Conservation (phyloP, 2,329 filamentous ascomycete species). For the Stylonectria norvegica region DNA sequence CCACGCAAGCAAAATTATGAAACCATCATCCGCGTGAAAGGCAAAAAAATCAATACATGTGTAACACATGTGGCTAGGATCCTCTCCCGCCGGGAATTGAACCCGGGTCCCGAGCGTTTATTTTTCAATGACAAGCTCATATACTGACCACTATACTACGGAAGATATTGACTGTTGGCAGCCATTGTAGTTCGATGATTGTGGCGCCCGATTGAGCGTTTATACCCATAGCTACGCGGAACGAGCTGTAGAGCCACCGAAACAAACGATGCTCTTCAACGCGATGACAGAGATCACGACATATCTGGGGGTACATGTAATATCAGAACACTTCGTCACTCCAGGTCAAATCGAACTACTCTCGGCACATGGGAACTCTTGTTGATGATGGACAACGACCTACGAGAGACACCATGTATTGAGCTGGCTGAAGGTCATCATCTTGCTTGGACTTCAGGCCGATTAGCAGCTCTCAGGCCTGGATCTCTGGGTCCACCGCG, state of each 20-base stretch:
- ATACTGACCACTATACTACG: conserved; percentile 3
- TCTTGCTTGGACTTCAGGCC: conserved; percentile 1
- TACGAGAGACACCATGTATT: conserved; percentile 1
- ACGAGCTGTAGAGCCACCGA: no score
- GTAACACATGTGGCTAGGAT: no score
- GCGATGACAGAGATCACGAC: conserved; percentile 1
- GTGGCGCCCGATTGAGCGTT: no score
- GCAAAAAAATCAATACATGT: no score
- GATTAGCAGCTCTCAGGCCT: neutral
- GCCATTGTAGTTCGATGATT: neutral
- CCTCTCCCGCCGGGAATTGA: no score
- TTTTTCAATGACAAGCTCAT: conserved; percentile 1
- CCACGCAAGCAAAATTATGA: no score
- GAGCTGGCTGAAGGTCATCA: conserved; percentile 5
- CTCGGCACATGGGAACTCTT: conserved; percentile 1
- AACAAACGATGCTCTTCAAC: no score
- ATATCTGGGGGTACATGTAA: neutral
- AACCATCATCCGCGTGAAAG: no score
- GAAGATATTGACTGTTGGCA: conserved; percentile 1
- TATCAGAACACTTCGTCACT: neutral
- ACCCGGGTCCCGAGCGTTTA: no score
- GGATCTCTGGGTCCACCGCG: neutral
- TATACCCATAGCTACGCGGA: no score
- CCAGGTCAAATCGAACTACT: neutral
- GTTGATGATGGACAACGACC: conserved; percentile 3